Conservation (phyloP, 2,329 filamentous ascomycete species). For the Xylaria sp. region DNA sequence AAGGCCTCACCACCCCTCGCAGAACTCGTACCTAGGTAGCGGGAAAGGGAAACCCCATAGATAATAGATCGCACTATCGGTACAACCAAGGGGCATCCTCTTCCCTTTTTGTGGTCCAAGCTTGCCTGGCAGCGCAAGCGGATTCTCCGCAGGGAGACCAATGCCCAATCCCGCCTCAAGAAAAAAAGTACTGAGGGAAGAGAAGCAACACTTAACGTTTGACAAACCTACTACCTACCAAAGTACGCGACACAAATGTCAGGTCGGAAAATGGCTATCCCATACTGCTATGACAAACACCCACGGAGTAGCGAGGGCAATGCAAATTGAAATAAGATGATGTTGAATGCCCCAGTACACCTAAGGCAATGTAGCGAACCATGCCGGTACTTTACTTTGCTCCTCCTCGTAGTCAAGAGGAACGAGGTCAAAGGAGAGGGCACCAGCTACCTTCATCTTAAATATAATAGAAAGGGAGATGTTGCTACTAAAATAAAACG, state of each 20-base stretch:
- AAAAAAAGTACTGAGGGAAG: not conserved
- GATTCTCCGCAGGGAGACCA: not conserved
- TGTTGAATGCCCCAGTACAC: not conserved
- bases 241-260: not conserved
- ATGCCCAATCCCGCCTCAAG: not conserved
- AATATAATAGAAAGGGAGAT: too few species aligned
- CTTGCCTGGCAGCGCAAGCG: not conserved
- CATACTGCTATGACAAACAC: not conserved
- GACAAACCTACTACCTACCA: not conserved
- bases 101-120: not conserved
- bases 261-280: not conserved
- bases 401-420: not conserved
- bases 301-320: not conserved
- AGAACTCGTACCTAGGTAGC: not conserved
- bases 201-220: not conserved
- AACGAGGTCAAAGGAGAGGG: too few species aligned
- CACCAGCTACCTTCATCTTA: not conserved
- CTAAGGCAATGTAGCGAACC: not conserved
- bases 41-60: not conserved
- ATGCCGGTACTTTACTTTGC: not conserved
- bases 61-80: not conserved
- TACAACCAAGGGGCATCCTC: not conserved
- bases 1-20: not conserved
- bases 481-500: not conserved
- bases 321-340: not conserved